Base-by-base conservation (phyloP, 139 green algal genomes). In the Haematococcus lacustris region DNA sequence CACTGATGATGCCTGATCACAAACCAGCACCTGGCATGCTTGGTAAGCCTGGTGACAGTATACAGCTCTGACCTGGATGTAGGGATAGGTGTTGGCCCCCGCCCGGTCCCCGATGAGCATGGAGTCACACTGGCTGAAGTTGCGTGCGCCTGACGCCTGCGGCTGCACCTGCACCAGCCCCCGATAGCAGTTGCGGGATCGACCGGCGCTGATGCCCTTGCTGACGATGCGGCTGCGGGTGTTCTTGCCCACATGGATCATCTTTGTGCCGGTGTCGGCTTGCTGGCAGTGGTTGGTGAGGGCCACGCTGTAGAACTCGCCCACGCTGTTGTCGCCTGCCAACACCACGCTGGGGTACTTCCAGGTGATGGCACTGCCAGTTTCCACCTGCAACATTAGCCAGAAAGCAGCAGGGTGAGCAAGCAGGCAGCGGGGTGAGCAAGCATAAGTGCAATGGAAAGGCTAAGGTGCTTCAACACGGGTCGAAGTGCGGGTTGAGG, bases 91-190 rank as follows among this genome's bases (percentile, higher is more conserved):
- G 84, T 99, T 99, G 60, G 96, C 96, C 1, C 80, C 91, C 25
- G 96, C 96, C 3, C 76, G 83, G 85, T 99, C 96, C 0, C 94
- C 96, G 68, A 99, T 98, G n/a, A 99, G 86, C 96, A 99, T 99
- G 30, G 88, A 96, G 83, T 99, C 96, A 76, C 96, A 99, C 87
- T 99, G 96, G 3, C 80, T 92, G 87, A 94, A 90, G 88, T 99
- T 99, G 41, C 93, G 83, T 0, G 96, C 93, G 17, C 90, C 89
- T 26, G 71, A 70, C 3, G 94, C 94, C 5, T 63, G 85, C 3
- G 92, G 91, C 78, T 89, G 77, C 17, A 96, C 79, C 83, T 90
- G 80, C 70, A 98, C 94, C 50, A 98, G 82, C 1, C 94, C 94
- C 1, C 83, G 71, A 78, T 88, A 88, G 47, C 71, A 78, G 69